These are phyloP conservation scores for Trichophyton benhamiae DNA, from an alignment of 2,329 filamentous ascomycete species.

Conservation along the genomic window DNA sequence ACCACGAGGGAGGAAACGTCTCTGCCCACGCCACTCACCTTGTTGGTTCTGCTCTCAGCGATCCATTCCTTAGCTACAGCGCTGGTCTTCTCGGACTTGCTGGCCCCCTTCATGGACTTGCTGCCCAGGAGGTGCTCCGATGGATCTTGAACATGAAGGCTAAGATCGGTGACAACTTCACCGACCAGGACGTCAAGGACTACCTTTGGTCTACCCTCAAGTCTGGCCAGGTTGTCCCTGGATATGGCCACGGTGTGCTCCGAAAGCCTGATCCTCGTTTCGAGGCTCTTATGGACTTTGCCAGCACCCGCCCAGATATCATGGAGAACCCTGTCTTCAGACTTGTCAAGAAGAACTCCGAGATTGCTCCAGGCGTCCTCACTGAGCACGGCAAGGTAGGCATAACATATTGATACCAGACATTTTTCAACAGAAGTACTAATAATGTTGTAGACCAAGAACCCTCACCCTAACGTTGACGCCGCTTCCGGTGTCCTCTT, in stretches of 20 bases:
- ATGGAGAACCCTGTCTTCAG: constrained; percentile 80
- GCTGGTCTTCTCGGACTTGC: constrained; percentile 91
- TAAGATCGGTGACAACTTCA: constrained; percentile 63
- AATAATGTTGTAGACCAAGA: constrained; percentile 58
- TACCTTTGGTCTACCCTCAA: constrained; percentile 92
- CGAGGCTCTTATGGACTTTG: constrained; percentile 93
- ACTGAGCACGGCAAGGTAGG: constrained; percentile 78
- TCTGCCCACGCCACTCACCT: constrained; percentile 91
- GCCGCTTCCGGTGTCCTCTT: constrained; percentile 87
- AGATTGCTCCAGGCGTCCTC: constrained; percentile 79
- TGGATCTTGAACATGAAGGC: constrained; percentile 97
- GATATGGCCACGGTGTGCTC: constrained; percentile 90
- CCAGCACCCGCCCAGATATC: constrained; percentile 71
- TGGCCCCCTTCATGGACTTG: constrained; percentile 84
- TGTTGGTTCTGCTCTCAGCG: constrained; percentile 84
- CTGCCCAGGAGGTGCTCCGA: constrained; percentile 90
- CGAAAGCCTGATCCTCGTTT: constrained; percentile 96
- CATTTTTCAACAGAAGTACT: neutral
- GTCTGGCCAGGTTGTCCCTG: constrained; percentile 84
- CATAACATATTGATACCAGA: neutral
- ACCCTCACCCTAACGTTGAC: constrained; percentile 95
- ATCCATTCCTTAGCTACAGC: constrained; percentile 91
- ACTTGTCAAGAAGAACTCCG: constrained; percentile 84
- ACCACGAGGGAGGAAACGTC: constrained; percentile 97
- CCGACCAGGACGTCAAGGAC: constrained; percentile 67